Evolutionary conservation across 345 rosid genomes (phyloP).

Genomic region (Eucalyptus polybractea): DNA sequence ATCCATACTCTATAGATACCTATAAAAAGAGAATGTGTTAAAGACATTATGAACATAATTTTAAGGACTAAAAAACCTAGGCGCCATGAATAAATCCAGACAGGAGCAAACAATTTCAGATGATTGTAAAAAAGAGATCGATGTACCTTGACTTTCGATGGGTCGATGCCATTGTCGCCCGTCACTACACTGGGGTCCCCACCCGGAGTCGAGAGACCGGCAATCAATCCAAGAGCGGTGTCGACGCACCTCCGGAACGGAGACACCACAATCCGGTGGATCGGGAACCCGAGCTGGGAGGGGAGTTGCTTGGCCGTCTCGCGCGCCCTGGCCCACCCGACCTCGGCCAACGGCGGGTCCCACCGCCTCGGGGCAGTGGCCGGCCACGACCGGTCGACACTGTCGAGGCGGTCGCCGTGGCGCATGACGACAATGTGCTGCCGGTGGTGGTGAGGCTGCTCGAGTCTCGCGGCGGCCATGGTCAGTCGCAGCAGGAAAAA

Average conservation of each 20-base stretch:
- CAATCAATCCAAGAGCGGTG: conserved; percentile 50
- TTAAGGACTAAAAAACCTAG: background rate
- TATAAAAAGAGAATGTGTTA: background rate
- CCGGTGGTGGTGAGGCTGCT: background rate
- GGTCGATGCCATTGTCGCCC: conserved; percentile 13
- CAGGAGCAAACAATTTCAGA: background rate
- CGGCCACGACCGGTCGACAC: conserved; percentile 43
- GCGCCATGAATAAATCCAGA: too few relatives aligned
- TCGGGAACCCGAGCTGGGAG: conserved; percentile 33
- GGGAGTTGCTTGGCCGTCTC: conserved; percentile 32
- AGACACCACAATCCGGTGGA: conserved; percentile 75
- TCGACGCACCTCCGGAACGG: conserved; percentile 82
- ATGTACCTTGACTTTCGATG: conserved; percentile 55
- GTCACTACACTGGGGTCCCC: conserved; percentile 10
- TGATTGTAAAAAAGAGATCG: background rate
- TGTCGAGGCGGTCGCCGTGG: conserved; percentile 88
- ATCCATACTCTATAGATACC: conserved; percentile 70
- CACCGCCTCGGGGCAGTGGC: conserved; percentile 51
- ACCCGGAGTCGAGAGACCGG: conserved; percentile 38
- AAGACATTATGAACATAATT: background rate
- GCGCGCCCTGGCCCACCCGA: conserved; percentile 43
- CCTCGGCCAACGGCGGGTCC: conserved; percentile 63
- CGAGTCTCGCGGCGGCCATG: background rate
- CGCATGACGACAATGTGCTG: conserved; percentile 80
- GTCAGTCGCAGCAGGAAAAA: background rate